These are phyloP conservation scores for Xylariaceae sp. DNA, from an alignment of 2,329 filamentous ascomycete species.

Conservation along the genomic window DNA sequence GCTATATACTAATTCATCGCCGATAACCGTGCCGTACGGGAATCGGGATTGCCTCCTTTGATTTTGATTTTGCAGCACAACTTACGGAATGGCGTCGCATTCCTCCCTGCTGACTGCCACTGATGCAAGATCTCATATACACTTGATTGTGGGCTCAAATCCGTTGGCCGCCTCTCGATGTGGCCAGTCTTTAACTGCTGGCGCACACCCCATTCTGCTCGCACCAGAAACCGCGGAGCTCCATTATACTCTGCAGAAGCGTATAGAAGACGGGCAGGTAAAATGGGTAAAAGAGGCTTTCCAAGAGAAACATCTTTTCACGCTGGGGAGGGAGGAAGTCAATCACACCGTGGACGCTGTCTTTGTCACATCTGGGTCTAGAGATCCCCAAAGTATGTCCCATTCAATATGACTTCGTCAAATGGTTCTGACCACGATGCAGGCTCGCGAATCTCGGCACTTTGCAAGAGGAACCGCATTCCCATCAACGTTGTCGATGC, in stretches of 20 bases:
- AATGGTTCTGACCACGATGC: not conserved
- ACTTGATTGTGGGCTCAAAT: conserved; percentile 83
- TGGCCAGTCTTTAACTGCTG: conserved; percentile 72
- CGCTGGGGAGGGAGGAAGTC: conserved; percentile 75
- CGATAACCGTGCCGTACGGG: too few relatives aligned
- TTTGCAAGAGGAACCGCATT: conserved; percentile 77
- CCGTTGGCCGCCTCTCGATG: conserved; percentile 83
- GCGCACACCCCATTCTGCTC: conserved; percentile 76
- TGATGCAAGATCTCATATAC: conserved; percentile 66
- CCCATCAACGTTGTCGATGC: conserved; percentile 91
- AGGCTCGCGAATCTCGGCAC: conserved; percentile 64
- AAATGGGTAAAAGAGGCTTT: conserved; percentile 65
- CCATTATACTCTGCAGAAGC: conserved; percentile 55
- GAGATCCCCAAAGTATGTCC: conserved; percentile 35
- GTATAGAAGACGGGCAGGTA: conserved; percentile 62
- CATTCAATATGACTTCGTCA: conserved; percentile 30
- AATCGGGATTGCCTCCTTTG: too few relatives aligned
- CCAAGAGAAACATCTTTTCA: conserved; percentile 65
- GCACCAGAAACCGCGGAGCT: conserved; percentile 60
- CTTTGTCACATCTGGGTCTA: conserved; percentile 68
- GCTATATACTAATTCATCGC: not conserved
- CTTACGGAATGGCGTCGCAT: conserved; percentile 16
- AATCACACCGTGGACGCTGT: conserved; percentile 81
- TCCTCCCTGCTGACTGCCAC: conserved; percentile 66
- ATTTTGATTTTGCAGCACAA: not conserved